These are phyloP conservation scores for Neurospora sp. DNA, from an alignment of 495 filamentous ascomycete genomes.

Conservation along the genomic window DNA sequence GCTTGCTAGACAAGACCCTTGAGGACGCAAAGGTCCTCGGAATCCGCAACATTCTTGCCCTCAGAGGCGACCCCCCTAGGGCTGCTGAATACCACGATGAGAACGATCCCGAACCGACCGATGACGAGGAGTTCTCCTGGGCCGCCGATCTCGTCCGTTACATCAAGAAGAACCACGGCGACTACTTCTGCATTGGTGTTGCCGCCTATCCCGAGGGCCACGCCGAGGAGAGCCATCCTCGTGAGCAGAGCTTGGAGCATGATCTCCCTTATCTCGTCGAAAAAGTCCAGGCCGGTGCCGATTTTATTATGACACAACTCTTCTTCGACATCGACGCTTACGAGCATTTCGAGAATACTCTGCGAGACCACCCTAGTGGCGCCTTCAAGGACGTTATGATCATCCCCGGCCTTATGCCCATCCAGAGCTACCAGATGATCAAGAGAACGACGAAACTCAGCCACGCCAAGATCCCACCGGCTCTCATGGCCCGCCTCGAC, in stretches of 20 bases:
- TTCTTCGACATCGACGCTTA: constrained; percentile 88
- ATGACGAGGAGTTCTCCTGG: constrained; percentile 62
- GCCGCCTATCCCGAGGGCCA: constrained; percentile 94
- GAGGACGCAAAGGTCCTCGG: constrained; percentile 90
- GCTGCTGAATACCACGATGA: constrained; percentile 68
- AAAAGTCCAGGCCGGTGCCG: constrained; percentile 83
- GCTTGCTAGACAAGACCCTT: constrained; percentile 75
- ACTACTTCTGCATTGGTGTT: constrained; percentile 96
- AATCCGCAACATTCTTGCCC: constrained; percentile 85
- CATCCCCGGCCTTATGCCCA: constrained; percentile 92
- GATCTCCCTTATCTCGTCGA: constrained; percentile 88
- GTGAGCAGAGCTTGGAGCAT: constrained; percentile 63
- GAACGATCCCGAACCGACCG: constrained; percentile 40
- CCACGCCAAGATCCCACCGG: constrained; percentile 68
- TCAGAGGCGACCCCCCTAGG: constrained; percentile 88
- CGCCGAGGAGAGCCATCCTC: constrained; percentile 74
- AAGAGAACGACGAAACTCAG: constrained; percentile 92
- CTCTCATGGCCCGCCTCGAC: constrained; percentile 62
- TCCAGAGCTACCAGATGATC: constrained; percentile 94
- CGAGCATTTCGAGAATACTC: constrained; percentile 60
- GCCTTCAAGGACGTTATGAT: constrained; percentile 83
- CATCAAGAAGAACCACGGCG: constrained; percentile 72
- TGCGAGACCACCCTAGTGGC: constrained; percentile 76
- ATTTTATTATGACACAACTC: constrained; percentile 99
- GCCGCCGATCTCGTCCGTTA: constrained; percentile 86